Evolutionary conservation across 106 monocot species (phyloP), one percentile per base, ranked within the genome.

Genomic region (Triglochin maritima): DNA sequence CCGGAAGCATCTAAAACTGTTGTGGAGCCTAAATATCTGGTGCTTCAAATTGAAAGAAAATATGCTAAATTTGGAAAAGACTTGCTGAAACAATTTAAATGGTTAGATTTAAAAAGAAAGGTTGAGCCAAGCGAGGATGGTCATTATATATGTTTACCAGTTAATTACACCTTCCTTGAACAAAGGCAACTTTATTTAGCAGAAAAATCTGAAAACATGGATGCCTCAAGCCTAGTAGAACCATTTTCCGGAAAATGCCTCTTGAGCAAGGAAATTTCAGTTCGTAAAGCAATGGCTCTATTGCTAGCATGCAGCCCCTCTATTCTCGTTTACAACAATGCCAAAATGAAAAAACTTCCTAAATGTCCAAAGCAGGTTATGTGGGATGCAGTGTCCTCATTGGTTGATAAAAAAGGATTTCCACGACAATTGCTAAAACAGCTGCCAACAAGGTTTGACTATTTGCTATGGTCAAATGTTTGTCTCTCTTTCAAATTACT

Each of bases 21-120:
- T 29, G 41, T 53, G 17, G 69, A 79, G 57, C 49, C 70, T 62
- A 67, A 68, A 44, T 45, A 67, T 47, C 48, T 74, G 63, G 65
- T 74, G 58, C 74, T 96, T 67, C 79, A 82, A 71, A 53, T 91
- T 64, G 81, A 86, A 17, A 96, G 83, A 72, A 86, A 77, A 16
- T 79, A 72, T 77, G 96, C 85, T 68, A 96, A 96, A 83, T 17
- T 78, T 71, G 81, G 68, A 12, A 91, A 96, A 76, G 96, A 96
- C 70, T 51, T 86, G 71, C 64, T 88, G 2, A 96, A 91, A 80
- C 82, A 79, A 48, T 84, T 83, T 68, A 80, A 84, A 78, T 96
- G 83, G 85, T 79, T 96, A 71, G 96, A 96, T 73, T 73, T 82
- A 60, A 65, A 68, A 58, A 90, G 81, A 66, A 96, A 86, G 62